Base-by-base conservation (phyloP, 257 asterid species). In the Fraxinus americana region DNA sequence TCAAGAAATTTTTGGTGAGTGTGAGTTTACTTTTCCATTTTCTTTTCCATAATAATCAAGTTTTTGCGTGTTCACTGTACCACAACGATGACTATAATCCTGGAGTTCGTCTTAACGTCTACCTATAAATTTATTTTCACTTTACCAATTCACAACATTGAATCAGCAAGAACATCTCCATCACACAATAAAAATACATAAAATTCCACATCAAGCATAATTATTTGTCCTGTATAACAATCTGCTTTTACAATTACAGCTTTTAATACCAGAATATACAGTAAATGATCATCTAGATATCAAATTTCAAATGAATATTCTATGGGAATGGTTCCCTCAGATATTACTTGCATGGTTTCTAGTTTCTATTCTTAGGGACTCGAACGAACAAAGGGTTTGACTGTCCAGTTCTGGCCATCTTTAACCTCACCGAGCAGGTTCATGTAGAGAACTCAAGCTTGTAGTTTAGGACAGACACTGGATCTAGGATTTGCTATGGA, bases 401-500 rank as follows among this genome's bases (percentile, higher is more conserved):
- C 34, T 1, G 30, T 73, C 7, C 27, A 36, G 19, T 5, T 32
- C 35, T 32, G 35, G 5, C 35, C 35, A 32, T 32, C 35, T 41
- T 14, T 25, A 16, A 73, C 13, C 52, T 57, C 10, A 57, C 16
- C 54, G 13, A 21, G 63, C 48, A 34, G 8, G 70, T 72, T 72
- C 25, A 12, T 11, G 5, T 25, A 16, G n/a, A 10, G 34, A 5
- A 48, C 17, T 83, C 79, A 90, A 67, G 88, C 82, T 87, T 89
- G 88, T 50, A 94, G 85, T 65, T 92, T 94, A 14, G 88, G 98
- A 66, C 97, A 94, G 9, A 81, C 65, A 65, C 70, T 81, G 66
- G 92, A 82, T 69, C 73, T 90, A 65, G 96, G 88, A 76, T 90
- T 92, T 32, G 94, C 96, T 57, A 94, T 68, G 36, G 98, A 77